phyloP scores from a whole-genome alignment of 2,329 filamentous ascomycete species.

The Ceratocystiopsis sp. region DNA sequence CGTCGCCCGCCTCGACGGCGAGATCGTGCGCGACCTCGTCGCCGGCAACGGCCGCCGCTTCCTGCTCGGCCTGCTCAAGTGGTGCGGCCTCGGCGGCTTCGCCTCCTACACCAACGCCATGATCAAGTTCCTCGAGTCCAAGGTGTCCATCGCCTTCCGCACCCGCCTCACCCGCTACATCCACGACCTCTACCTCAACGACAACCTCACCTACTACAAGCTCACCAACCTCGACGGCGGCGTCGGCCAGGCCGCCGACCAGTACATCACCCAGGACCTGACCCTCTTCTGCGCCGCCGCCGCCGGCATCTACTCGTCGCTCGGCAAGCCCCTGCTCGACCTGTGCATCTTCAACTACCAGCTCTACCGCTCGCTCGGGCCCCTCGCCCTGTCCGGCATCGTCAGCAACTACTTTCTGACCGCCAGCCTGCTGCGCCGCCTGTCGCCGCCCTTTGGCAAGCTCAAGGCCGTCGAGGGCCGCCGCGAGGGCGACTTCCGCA shows the following conservation, averaged over 20 bases:
- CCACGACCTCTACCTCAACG: constrained; percentile 89
- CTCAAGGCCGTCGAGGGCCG: constrained; percentile 90
- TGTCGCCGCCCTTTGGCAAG: constrained; percentile 93
- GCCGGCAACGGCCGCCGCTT: constrained; percentile 83
- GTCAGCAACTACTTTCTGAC: constrained; percentile 89
- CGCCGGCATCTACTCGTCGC: constrained; percentile 81
- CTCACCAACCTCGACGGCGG: constrained; percentile 84
- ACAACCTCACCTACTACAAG: constrained; percentile 93
- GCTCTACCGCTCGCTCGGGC: constrained; percentile 78
- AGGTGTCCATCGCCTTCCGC: constrained; percentile 94
- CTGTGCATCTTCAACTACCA: constrained; percentile 97
- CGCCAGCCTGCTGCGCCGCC: constrained; percentile 68
- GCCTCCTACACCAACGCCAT: constrained; percentile 96
- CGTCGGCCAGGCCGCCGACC: constrained; percentile 79
- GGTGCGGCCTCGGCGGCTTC: constrained; percentile 84
- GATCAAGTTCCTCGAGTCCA: constrained; percentile 97
- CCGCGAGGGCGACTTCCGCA: constrained; percentile 88
- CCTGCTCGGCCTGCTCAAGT: constrained; percentile 77
- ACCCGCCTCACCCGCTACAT: constrained; percentile 92
- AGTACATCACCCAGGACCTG: constrained; percentile 94
- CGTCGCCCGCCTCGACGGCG: constrained; percentile 82
- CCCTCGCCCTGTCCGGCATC: constrained; percentile 69
- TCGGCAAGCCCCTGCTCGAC: constrained; percentile 97
- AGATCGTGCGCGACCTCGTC: constrained; percentile 92
- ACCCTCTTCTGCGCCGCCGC: constrained; percentile 90